Evolutionary conservation across 805 yeast genomes (phyloP).

Genomic region (Nakazawaea wickerhamii): DNA sequence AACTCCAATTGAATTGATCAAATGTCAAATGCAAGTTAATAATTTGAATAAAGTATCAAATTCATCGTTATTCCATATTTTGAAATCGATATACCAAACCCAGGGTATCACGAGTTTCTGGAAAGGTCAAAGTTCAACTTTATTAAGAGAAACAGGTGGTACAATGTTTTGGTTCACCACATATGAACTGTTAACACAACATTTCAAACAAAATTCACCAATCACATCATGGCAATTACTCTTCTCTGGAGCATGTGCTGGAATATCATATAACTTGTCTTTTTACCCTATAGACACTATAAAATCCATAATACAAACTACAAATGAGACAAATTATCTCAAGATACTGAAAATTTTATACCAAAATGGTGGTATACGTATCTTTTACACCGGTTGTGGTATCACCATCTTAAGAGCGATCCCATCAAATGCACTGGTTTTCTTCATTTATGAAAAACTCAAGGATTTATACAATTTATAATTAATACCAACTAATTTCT

Average conservation of each 20-base stretch:
- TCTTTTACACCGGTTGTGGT: conserved; percentile 80
- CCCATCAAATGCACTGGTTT: conserved; percentile 87
- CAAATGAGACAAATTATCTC: conserved; percentile 29
- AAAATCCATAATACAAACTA: conserved; percentile 80
- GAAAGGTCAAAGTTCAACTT: conserved; percentile 82
- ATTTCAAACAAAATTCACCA: conserved; percentile 27
- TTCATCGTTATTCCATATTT: conserved; percentile 31
- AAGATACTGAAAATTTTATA: conserved; percentile 36
- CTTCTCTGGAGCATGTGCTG: conserved; percentile 82
- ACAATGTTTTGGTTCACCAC: conserved; percentile 94
- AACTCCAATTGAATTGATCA: conserved; percentile 89
- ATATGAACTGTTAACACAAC: conserved; percentile 51
- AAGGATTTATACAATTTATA: conserved; percentile 31
- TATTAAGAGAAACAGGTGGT: conserved; percentile 80
- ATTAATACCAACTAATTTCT: conserved; percentile 64
- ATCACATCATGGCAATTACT: conserved; percentile 50
- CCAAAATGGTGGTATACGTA: conserved; percentile 54
- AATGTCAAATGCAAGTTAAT: conserved; percentile 81
- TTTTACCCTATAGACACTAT: conserved; percentile 89
- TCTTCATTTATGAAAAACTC: conserved; percentile 68
- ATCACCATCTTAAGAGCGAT: conserved; percentile 76
- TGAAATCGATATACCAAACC: conserved; percentile 32
- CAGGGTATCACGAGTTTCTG: conserved; percentile 71
- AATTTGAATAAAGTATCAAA: conserved; percentile 25
- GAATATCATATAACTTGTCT: conserved; percentile 72